phyloP scores from a whole-genome alignment of 768 basidiomycete species.

The Kwoniella sp. region DNA sequence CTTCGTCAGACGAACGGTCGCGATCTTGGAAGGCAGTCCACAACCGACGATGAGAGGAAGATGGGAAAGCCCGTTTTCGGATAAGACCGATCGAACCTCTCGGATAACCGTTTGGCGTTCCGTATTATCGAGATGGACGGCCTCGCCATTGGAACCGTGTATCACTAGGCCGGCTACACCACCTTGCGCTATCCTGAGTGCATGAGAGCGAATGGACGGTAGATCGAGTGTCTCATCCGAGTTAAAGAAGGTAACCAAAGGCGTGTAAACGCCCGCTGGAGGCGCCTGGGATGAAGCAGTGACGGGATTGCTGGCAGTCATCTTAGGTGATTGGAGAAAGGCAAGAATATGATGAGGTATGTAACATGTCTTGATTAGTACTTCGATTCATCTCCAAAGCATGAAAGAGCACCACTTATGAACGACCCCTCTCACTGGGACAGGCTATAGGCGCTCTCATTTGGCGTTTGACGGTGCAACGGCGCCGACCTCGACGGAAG shows the following conservation, averaged over 20 bases:
- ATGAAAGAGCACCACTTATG: no score
- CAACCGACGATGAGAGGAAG: constrained; percentile 75
- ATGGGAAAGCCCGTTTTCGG: constrained; percentile 68
- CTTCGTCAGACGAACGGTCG: constrained; percentile 67
- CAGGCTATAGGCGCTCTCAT: no score
- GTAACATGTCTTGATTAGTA: no score
- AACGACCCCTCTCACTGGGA: no score
- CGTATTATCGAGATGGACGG: constrained; percentile 61
- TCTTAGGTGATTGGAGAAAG: no score
- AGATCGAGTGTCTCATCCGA: constrained; percentile 68
- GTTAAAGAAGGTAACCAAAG: constrained; percentile 72
- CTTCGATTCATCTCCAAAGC: no score
- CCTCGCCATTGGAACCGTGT: constrained; percentile 26
- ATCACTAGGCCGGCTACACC: constrained; percentile 63
- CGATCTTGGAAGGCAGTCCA: constrained; percentile 72
- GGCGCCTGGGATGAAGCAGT: neutral
- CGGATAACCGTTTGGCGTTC: constrained; percentile 69
- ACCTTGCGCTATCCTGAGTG: constrained; percentile 73
- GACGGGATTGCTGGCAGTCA: neutral
- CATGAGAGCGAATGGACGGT: constrained; percentile 65
- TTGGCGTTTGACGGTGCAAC: no score
- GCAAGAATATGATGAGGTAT: no score
- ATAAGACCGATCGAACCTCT: constrained; percentile 67
- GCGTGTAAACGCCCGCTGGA: constrained; percentile 71
- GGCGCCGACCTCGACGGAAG: no score